Percentiles rank a stretch among this genome's conserved stretches.
phyloP scores from a whole-genome alignment of 345 rosid species.

The Populus ilicifolia region DNA sequence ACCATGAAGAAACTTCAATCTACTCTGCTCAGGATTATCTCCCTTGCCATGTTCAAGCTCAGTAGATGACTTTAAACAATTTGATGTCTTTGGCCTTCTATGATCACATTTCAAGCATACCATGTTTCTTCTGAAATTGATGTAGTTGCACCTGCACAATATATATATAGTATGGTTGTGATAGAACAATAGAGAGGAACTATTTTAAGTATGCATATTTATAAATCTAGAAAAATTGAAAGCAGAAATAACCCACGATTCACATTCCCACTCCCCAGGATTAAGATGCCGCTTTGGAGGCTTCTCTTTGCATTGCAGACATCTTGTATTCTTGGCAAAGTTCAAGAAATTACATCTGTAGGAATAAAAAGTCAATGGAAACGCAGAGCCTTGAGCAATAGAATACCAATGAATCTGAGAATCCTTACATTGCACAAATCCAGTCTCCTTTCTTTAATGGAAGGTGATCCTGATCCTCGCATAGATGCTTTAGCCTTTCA shows the following conservation, averaged over 20 bases:
- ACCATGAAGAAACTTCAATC: neutral
- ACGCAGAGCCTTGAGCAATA: conserved; percentile 8
- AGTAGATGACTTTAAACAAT: conserved; percentile 20
- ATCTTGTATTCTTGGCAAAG: conserved; percentile 78
- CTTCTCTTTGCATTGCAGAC: conserved; percentile 69
- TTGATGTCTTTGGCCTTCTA: conserved; percentile 53
- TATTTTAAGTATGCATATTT: neutral
- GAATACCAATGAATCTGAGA: neutral
- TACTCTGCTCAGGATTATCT: neutral
- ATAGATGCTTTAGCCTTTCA: conserved; percentile 58
- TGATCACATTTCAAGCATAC: conserved; percentile 85
- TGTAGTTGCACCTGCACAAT: conserved; percentile 64
- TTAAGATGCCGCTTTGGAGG: conserved; percentile 71
- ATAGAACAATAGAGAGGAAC: neutral
- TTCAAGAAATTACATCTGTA: conserved; percentile 81
- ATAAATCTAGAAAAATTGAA: neutral
- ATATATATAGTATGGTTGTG: neutral
- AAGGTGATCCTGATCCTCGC: conserved; percentile 63
- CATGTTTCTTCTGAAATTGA: conserved; percentile 75
- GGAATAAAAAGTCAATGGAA: conserved; percentile 10
- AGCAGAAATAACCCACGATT: conserved; percentile 57
- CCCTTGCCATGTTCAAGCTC: conserved; percentile 9
- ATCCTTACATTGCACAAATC: conserved; percentile 64
- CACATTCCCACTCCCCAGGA: conserved; percentile 97
- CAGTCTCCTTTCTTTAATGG: conserved; percentile 94